Evolutionary conservation across 108 stramenopile species (phyloP), one percentile per base, ranked within the genome.

Genomic region (Cyclostephanos tholiformis): DNA sequence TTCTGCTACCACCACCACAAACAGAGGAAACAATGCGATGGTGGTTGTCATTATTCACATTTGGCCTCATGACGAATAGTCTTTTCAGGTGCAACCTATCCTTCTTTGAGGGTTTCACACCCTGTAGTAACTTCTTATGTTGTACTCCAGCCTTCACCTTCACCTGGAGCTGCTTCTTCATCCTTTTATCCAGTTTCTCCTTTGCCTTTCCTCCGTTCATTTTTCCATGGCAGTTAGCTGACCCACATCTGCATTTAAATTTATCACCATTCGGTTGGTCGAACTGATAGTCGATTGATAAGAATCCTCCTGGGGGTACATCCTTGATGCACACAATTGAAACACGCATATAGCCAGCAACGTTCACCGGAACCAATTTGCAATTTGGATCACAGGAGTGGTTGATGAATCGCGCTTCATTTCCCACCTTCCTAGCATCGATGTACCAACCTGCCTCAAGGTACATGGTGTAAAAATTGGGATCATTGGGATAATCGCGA

Each of bases 371-470:
- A 51, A 85, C 75, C 56, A 97, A 74, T 35, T 89, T 82, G 79
- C 97, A 97, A 73, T 98, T 98, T 2, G 96, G 96, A 53, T 91
- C 87, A 70, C 97, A 97, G 19, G 92, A 92, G 65, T 98, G 97
- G 65, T 98, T 98, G 84, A 98, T 97, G 70, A 98, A 97, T 22
- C 97, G 85, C 51, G 87, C 84, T 63, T 87, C 56, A 69, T 94
- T 95, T 9, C 93, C 96, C 60, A 86, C 88, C 49, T 83, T 84
- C 41, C 95, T 82, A 1, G 96, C 97, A 61, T 98, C 97, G 8
- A 98, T 89, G 75, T 91, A 98, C 83, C 88, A 89, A 9, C 93
- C 92, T 32, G 74, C 58, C 36, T 82, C 82, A 16, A 97, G 82
- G 26, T 83, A 83, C 97, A 98, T 98, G n/a, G 97, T 69, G 79